Evolutionary conservation across 1,284 basidiomycete species (phyloP).

Genomic region (Coniferiporia weirii): DNA sequence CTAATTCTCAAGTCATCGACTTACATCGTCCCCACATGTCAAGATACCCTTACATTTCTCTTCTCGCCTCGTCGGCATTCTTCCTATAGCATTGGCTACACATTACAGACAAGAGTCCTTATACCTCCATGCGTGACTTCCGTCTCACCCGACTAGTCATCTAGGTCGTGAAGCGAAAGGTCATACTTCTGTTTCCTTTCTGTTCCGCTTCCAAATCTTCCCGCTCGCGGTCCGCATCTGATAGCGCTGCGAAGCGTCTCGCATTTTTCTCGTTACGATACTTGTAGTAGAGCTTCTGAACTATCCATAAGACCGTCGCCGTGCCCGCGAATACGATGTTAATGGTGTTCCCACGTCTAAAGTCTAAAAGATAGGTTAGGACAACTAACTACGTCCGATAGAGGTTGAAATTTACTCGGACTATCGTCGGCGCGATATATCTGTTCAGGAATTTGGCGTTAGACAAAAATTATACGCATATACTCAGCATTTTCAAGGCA

Average conservation of each 20-base stretch:
- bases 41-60: too few species aligned
- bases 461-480: too few species aligned
- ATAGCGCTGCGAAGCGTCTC: constrained; percentile 21
- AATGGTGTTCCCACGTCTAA: constrained; percentile 33
- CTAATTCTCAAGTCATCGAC: too few species aligned
- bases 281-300: constrained; percentile 30
- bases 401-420: constrained; percentile 25
- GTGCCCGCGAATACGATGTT: constrained; percentile 33
- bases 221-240: constrained; percentile 23
- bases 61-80: too few species aligned
- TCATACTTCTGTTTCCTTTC: constrained; percentile 32
- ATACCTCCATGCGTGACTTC: too few species aligned
- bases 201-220: constrained; percentile 27
- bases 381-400: neutral
- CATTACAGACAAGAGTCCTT: too few species aligned
- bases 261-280: constrained; percentile 27
- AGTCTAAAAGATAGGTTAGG: constrained; percentile 22
- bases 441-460: too few species aligned
- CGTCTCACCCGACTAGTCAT: too few species aligned
- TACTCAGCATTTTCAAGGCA: too few species aligned
- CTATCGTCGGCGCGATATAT: constrained; percentile 35
- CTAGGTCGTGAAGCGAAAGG: constrained; percentile 32
- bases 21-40: too few species aligned
- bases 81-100: too few species aligned
- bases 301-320: constrained; percentile 31